A percentile compares a stretch with the other conserved stretches of the same genome.
Conservation (phyloP, 768 basidiomycete genomes). For the Suillus fuscotomentosus region DNA sequence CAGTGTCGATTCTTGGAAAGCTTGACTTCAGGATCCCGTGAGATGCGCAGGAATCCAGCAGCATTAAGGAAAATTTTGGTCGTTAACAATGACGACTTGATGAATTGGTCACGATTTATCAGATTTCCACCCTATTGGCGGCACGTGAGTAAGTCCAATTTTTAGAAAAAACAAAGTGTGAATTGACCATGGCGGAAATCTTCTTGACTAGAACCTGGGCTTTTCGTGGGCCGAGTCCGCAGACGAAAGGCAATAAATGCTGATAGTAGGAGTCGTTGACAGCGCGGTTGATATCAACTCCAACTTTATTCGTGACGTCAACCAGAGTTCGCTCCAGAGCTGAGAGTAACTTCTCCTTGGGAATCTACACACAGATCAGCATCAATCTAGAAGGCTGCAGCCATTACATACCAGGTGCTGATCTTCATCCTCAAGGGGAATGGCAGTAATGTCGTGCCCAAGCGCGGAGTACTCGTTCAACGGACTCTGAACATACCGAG, state of each 20-base stretch:
- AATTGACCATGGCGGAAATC: constrained; percentile 70
- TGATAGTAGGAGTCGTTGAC: constrained; percentile 88
- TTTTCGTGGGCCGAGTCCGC: constrained; percentile 94
- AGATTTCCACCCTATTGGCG: constrained; percentile 76
- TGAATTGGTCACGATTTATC: constrained; percentile 84
- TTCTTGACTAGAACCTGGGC: constrained; percentile 81
- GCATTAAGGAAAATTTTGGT: constrained; percentile 92
- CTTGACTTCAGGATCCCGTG: constrained; percentile 66
- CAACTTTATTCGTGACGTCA: constrained; percentile 88
- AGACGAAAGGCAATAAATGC: constrained; percentile 83
- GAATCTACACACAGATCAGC: constrained; percentile 53
- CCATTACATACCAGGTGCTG: constrained; percentile 71
- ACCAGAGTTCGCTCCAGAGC: constrained; percentile 87
- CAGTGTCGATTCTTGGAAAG: constrained; percentile 56
- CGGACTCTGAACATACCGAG: constrained; percentile 91
- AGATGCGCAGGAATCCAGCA: constrained; percentile 86
- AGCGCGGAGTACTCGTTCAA: constrained; percentile 92
- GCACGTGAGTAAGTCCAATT: background rate
- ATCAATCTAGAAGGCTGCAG: background rate
- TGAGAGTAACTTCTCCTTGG: constrained; percentile 77
- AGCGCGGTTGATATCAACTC: constrained; percentile 95
- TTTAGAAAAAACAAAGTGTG: background rate
- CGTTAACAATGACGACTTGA: constrained; percentile 75
- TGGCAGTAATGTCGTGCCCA: constrained; percentile 78
- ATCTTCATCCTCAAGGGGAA: constrained; percentile 81